Percentiles rank a stretch among this genome's conserved stretches.
Conservation (phyloP, 1,139 yeast genomes). For the Geotrichum candidum region DNA sequence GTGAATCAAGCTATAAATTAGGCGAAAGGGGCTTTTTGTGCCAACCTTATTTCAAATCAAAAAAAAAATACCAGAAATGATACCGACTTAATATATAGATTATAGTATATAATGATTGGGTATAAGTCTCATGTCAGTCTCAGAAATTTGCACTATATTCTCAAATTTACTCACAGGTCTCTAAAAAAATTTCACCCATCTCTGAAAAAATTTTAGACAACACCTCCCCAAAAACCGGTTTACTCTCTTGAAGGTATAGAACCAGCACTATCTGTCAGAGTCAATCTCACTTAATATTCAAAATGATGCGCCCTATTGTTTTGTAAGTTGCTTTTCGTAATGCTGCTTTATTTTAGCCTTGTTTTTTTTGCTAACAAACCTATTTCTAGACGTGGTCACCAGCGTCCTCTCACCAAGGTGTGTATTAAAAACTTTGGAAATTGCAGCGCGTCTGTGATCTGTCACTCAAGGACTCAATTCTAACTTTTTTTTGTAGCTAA, state of each 20-base stretch:
- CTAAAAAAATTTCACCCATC: constrained; percentile 14
- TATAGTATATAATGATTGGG: not conserved
- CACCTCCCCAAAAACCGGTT: constrained; percentile 4
- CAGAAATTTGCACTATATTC: constrained; percentile 1
- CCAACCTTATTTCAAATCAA: not conserved
- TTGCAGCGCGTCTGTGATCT: constrained; percentile 50
- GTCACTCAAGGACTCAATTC: constrained; percentile 39
- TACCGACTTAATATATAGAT: not conserved
- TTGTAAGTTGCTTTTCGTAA: constrained; percentile 11
- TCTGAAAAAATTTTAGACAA: constrained; percentile 12
- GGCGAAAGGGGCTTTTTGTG: not conserved
- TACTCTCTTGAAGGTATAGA: not conserved
- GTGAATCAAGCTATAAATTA: not conserved
- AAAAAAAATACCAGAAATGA: not conserved
- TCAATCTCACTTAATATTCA: constrained; percentile 24
- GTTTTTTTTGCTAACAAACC: constrained; percentile 13
- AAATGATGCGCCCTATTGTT: constrained; percentile 38
- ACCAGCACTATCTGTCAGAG: not conserved
- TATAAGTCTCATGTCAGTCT: not conserved
- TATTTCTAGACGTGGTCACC: constrained; percentile 30
- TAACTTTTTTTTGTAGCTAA: constrained; percentile 51
- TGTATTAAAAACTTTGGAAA: constrained; percentile 57
- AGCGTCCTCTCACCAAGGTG: constrained; percentile 33
- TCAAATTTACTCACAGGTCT: constrained; percentile 5
- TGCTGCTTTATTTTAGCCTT: not conserved